phyloP scores from a whole-genome alignment of 2,329 filamentous ascomycete genomes.

The Xylaria sp. region DNA sequence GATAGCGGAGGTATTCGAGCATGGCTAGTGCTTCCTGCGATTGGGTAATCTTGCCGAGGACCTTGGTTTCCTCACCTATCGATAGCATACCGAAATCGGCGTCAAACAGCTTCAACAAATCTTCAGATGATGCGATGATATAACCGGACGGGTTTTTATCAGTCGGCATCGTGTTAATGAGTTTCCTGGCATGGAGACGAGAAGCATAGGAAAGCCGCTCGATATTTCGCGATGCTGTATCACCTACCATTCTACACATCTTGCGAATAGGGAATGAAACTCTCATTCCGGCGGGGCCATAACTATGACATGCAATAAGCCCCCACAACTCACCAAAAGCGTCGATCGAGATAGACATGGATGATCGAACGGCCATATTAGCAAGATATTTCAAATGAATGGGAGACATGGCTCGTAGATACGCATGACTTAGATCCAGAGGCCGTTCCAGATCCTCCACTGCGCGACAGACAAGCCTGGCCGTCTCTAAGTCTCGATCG shows the following conservation, averaged over 20 bases:
- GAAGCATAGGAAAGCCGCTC: slow-evolving; percentile 89
- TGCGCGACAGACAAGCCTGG: slow-evolving; percentile 83
- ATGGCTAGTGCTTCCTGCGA: slow-evolving; percentile 86
- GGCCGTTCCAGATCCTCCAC: slow-evolving; percentile 78
- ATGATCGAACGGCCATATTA: slow-evolving; percentile 92
- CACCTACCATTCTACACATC: slow-evolving; percentile 89
- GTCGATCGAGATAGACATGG: slow-evolving; percentile 94
- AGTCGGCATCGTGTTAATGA: slow-evolving; percentile 86
- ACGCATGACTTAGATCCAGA: slow-evolving; percentile 84
- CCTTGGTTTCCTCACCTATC: slow-evolving; percentile 88
- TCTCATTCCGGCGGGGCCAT: slow-evolving; percentile 82
- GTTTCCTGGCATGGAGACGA: slow-evolving; percentile 83
- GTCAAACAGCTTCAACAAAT: slow-evolving; percentile 84
- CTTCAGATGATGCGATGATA: slow-evolving; percentile 89
- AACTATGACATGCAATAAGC: slow-evolving; percentile 85
- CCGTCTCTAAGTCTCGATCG: slow-evolving; percentile 82
- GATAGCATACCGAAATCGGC: slow-evolving; percentile 88
- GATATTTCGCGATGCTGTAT: slow-evolving; percentile 87
- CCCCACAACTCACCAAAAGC: slow-evolving; percentile 89
- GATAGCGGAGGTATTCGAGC: slow-evolving; percentile 84
- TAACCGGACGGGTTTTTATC: slow-evolving; percentile 87
- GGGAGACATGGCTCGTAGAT: slow-evolving; percentile 89
- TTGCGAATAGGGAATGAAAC: slow-evolving; percentile 92
- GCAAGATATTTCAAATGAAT: slow-evolving; percentile 88
- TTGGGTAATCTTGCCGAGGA: slow-evolving; percentile 78